Base-by-base conservation (phyloP, 2,329 filamentous ascomycete genomes). In the Aspergillus flavus region DNA sequence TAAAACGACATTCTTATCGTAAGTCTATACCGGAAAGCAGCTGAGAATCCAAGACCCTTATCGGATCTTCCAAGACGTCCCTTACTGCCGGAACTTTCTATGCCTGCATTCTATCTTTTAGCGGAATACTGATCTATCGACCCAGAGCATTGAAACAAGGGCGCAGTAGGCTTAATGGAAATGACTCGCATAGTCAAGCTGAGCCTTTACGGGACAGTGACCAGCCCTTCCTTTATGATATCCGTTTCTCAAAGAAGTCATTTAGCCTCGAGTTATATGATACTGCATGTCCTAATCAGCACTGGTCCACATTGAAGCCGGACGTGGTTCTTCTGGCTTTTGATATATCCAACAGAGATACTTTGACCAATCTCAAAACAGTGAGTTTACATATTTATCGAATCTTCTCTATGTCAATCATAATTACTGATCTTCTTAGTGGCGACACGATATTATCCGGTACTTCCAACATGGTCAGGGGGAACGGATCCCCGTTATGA, bases 1-100 rank as follows among this genome's bases (percentile, higher is more conserved):
- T 62, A 89, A 89, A 75, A 86, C 86, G 57, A 87, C 85, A 11
- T 88, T 89, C 66, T 75, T 89, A 65, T 86, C 86, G 85, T 88
- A 79, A 74, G 85, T 30, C 56, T 57, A 41, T n/a, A n/a, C 11
- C 30, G 26, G 16, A 21, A 3, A 30, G 19, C 48, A 11, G 11
- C 14, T 30, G 4, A 12, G 11, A 12, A 6, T 11, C 12, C n/a
- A 2, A 12, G 11, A 12, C 26, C 16, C 10, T 32, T 2, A 11
- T 11, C 19, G 11, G 19, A 21, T 30, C 28, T n/a, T 52, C 4
- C 9, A 23, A 52, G 16, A 4, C 16, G 5, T 39, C 6, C 5
- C 16, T n/a, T 16, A n/a, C 28, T 12, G 43, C 16, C 5, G n/a
- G 12, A 12, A 41, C 34, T 53, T 45, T 16, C 19, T 30, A 12